Evolutionary conservation across 2,329 filamentous ascomycete species (phyloP).

Genomic region (Aspergillus caelatus): DNA sequence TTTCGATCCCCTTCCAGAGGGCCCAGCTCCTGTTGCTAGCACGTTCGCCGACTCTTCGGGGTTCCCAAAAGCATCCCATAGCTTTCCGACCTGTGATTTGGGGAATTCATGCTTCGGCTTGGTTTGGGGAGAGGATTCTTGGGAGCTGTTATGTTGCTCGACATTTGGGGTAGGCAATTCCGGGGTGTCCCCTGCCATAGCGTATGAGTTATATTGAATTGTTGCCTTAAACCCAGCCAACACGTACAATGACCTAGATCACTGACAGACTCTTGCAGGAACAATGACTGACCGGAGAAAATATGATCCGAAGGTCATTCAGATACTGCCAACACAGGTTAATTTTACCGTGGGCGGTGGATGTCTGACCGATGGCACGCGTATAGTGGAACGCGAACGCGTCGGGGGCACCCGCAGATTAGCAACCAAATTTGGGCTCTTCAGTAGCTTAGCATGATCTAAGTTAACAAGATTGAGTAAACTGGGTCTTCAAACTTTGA

Average conservation of each 20-base stretch:
- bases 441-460: constrained; percentile 16
- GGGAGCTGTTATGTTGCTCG: constrained; percentile 21
- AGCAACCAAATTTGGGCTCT: constrained; percentile 18
- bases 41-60: constrained; percentile 56
- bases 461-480: constrained; percentile 11
- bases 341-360: constrained; percentile 24
- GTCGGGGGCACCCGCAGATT: constrained; percentile 23
- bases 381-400: constrained; percentile 41
- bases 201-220: constrained; percentile 15
- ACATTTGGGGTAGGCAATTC: constrained; percentile 25
- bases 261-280: constrained; percentile 13
- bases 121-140: constrained; percentile 24
- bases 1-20: constrained; percentile 58
- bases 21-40: constrained; percentile 63
- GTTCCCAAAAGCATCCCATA: constrained; percentile 52
- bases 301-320: constrained; percentile 14
- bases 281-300: constrained; percentile 16
- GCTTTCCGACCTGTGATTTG: constrained; percentile 50
- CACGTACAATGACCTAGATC: constrained; percentile 14
- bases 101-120: constrained; percentile 47
- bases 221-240: constrained; percentile 5
- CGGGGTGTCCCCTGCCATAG: constrained; percentile 46
- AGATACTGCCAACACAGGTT: constrained; percentile 6
- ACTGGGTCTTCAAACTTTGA: constrained; percentile 12
- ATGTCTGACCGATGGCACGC: constrained; percentile 23